Evolutionary conservation across 163 green algal genomes (phyloP).

Genomic region (Scenedesmus sp.): DNA sequence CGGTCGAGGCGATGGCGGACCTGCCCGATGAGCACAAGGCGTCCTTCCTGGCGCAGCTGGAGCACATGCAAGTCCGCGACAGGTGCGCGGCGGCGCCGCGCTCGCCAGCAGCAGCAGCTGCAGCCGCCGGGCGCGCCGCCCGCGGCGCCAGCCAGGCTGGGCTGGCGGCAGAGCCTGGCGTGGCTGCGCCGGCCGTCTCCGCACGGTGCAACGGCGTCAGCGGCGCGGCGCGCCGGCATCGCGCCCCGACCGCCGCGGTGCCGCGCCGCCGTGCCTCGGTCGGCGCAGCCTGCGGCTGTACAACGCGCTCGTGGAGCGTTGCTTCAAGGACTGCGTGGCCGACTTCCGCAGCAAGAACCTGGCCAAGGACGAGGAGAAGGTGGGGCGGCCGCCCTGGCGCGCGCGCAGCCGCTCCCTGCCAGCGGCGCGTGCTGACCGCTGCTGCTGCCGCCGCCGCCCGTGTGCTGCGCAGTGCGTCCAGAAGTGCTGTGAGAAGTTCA

Average conservation of each 20-base stretch:
- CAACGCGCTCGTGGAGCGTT: constrained; percentile 96
- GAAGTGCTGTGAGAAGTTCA: constrained; percentile 96
- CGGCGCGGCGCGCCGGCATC: too few species aligned
- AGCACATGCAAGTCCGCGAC: constrained; percentile 92
- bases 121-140: too few species aligned
- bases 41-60: constrained; percentile 76
- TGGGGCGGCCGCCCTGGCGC: constrained; percentile 45
- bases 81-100: too few species aligned
- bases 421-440: not conserved
- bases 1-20: constrained; percentile 65
- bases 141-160: too few species aligned
- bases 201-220: too few species aligned
- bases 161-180: too few species aligned
- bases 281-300: constrained; percentile 93
- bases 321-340: constrained; percentile 95
- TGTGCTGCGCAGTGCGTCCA: constrained; percentile 94
- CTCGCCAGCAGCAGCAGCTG: too few species aligned
- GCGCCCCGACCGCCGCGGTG: too few species aligned
- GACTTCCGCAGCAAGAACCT: constrained; percentile 95
- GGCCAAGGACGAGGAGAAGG: constrained; percentile 92
- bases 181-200: not conserved
- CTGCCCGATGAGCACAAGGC: constrained; percentile 79
- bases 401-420: not conserved
- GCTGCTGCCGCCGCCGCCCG: not conserved
- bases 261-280: not conserved